phyloP scores from a whole-genome alignment of 2,329 filamentous ascomycete genomes.

The Akanthomyces dipterigenus region DNA sequence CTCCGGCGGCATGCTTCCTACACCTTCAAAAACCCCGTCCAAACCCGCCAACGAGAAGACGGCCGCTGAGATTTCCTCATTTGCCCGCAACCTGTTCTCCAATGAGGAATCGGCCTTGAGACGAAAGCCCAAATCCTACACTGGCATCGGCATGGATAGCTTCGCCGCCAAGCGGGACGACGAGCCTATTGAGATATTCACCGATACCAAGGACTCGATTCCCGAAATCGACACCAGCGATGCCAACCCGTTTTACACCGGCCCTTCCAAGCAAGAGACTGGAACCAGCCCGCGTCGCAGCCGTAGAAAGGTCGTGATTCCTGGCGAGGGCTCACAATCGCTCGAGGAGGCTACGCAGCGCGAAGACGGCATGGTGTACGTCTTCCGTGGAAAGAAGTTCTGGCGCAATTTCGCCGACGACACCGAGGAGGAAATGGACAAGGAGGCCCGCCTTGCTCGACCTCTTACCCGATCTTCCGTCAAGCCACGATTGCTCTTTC shows the following conservation, averaged over 20 bases:
- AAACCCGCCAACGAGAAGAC: slow-evolving; percentile 51
- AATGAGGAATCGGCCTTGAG: slow-evolving; percentile 52
- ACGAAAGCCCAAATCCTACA: slow-evolving; percentile 47
- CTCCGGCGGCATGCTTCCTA: slow-evolving; percentile 56
- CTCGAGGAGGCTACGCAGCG: slow-evolving; percentile 58
- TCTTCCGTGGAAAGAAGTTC: slow-evolving; percentile 74
- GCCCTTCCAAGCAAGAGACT: slow-evolving; percentile 25
- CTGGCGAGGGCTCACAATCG: slow-evolving; percentile 50
- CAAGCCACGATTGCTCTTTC: slow-evolving; percentile 67
- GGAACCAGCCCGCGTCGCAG: slow-evolving; percentile 43
- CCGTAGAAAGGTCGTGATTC: slow-evolving; percentile 49
- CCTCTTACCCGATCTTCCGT: slow-evolving; percentile 61
- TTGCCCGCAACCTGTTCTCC: slow-evolving; percentile 58
- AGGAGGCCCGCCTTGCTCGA: slow-evolving; percentile 27
- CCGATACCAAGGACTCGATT: slow-evolving; percentile 71
- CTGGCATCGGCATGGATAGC: slow-evolving; percentile 48
- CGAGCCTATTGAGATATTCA: slow-evolving; percentile 64
- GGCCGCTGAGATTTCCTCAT: slow-evolving; percentile 42
- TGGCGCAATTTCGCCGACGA: slow-evolving; percentile 60
- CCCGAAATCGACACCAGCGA: slow-evolving; percentile 58
- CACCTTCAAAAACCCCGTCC: slow-evolving; percentile 70
- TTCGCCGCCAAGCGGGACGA: slow-evolving; percentile 52
- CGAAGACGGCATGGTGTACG: slow-evolving; percentile 66
- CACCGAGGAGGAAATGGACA: slow-evolving; percentile 30
- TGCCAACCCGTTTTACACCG: slow-evolving; percentile 67